Evolutionary conservation across 2,329 filamentous ascomycete species (phyloP).

Genomic region (Zymoseptoria brevis): DNA sequence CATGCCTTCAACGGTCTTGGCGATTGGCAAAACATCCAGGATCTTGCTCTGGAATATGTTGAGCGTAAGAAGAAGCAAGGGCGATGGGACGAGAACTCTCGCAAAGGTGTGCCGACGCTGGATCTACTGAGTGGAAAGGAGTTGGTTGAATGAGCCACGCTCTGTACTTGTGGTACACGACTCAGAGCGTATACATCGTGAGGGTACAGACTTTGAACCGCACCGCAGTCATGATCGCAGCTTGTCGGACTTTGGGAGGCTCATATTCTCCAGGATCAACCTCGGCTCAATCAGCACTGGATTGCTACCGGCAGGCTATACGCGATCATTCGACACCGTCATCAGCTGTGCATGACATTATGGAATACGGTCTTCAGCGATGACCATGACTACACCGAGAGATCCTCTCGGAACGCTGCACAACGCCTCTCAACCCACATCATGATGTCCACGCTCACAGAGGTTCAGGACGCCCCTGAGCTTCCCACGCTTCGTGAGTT

Average conservation of each 20-base stretch:
- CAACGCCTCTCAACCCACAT: not conserved
- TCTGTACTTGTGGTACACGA: not conserved
- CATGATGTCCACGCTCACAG: not conserved
- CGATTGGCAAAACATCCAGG: constrained; percentile 6
- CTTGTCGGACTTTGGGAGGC: too few relatives aligned
- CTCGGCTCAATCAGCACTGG: not conserved
- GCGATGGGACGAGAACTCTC: constrained; percentile 6
- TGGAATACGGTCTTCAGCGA: not conserved
- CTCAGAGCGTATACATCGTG: not conserved
- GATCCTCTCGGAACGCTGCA: not conserved
- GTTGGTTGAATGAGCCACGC: constrained; percentile 1
- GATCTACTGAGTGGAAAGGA: constrained; percentile 7
- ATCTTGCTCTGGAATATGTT: constrained; percentile 8
- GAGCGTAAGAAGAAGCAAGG: constrained; percentile 6
- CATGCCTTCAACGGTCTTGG: constrained; percentile 1
- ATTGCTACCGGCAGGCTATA: not conserved
- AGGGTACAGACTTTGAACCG: not conserved
- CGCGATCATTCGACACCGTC: not conserved
- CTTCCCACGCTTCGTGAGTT: not conserved
- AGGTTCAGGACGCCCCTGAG: not conserved
- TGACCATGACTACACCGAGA: not conserved
- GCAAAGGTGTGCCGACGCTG: constrained; percentile 6
- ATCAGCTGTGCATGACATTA: not conserved
- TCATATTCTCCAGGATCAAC: not conserved
- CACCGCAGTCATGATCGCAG: not conserved